Evolutionary conservation across 2,329 filamentous ascomycete species (phyloP), one percentile per base, ranked within the genome.

Genomic region (Chrysoporthe deuterocubensis): DNA sequence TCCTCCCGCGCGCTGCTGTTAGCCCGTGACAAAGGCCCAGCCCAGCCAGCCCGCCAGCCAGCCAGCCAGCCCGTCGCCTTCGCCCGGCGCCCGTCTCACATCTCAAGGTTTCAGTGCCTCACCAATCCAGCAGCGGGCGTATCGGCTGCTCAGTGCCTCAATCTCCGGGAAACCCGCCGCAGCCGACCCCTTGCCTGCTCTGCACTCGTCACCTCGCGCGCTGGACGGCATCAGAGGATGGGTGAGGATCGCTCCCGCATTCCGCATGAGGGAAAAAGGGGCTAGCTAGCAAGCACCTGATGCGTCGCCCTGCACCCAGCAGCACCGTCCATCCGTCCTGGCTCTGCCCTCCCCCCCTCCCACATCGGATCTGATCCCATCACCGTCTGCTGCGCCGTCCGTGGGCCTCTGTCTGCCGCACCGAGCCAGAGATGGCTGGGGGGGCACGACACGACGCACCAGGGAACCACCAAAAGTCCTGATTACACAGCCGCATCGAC

Each of bases 41-140:
- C 26, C 26, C 26, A 26, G 26, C 26, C 26, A 26, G 26, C 26
- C 26, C 26, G 26, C 26, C 26, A 26, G 26, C 26, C 2, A 2
- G 26, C 26, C 26, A 26, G 26, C 26, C 26, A 26, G 26, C 26
- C 18, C 21, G 42, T 11, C 13, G 18, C 7, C 18, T 13, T 59
- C 56, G 16, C 37, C 34, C 56, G n/a, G n/a, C 8, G 40, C 18
- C 56, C 37, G n/a, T 13, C 18, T 4, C 26, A 34, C 40, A 16
- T 32, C 37, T 43, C 56, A 26, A 37, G 40, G 40, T 59, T 40
- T 67, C 65, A 48, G 26, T 50, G n/a, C 48, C 48, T 21, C 48
- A 13, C 21, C 32, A 26, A 34, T 56, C 52, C 52, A 18, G 18
- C 52, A 56, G 52, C 37, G 52, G 52, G 52, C 52, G 52, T 34